These are phyloP conservation scores for Solanum peruvianum DNA, from an alignment of 257 asterid genomes.

Conservation along the genomic window DNA sequence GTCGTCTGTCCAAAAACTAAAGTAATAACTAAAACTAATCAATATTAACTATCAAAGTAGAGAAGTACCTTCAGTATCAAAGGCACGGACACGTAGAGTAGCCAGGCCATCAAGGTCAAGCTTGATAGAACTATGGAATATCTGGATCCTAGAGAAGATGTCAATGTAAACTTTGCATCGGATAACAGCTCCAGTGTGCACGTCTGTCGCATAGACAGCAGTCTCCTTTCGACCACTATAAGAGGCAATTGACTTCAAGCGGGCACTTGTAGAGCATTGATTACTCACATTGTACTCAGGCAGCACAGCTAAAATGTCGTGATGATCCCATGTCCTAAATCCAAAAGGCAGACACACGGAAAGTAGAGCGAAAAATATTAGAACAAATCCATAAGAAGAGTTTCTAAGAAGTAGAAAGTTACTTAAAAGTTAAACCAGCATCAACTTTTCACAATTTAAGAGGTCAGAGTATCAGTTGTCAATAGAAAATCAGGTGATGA, in stretches of 20 bases:
- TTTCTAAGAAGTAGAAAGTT: neutral
- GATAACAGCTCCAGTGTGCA: slow-evolving; percentile 66
- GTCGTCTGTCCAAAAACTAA: neutral
- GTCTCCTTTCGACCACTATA: slow-evolving; percentile 89
- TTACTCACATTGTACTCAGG: slow-evolving; percentile 76
- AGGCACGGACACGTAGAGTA: slow-evolving; percentile 73
- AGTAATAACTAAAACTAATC: neutral
- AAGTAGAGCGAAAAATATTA: neutral
- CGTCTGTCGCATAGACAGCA: slow-evolving; percentile 89
- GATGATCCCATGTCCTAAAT: slow-evolving; percentile 93
- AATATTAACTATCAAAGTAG: neutral
- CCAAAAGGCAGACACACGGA: neutral
- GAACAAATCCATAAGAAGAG: neutral
- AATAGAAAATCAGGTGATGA: neutral
- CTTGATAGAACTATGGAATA: slow-evolving; percentile 78
- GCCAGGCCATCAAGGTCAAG: slow-evolving; percentile 96
- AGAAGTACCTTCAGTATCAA: slow-evolving; percentile 63
- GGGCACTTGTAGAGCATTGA: slow-evolving; percentile 78
- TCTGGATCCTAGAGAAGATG: slow-evolving; percentile 63
- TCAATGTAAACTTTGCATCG: slow-evolving; percentile 91
- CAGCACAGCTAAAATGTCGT: slow-evolving; percentile 54
- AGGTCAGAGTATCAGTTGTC: neutral
- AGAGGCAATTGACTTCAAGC: slow-evolving; percentile 75
- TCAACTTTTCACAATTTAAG: neutral
- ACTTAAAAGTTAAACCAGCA: neutral